These are phyloP conservation scores for Porpolomopsis calyptriformis DNA, from an alignment of 768 basidiomycete species.

Conservation along the genomic window DNA sequence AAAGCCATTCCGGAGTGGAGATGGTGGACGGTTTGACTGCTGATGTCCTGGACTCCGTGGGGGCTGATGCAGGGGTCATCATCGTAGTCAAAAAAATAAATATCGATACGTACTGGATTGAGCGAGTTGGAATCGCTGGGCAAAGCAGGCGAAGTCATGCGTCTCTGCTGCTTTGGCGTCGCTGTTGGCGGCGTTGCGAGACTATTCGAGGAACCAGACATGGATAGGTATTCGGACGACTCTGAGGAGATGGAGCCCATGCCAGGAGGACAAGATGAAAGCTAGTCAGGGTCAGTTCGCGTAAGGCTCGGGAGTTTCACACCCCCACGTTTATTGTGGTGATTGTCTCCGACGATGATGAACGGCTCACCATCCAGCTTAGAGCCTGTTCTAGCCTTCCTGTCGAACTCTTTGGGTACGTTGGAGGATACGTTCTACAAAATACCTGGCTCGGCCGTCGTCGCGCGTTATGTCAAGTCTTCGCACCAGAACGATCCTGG, in stretches of 20 bases:
- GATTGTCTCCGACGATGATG: background rate
- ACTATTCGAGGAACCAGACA: background rate
- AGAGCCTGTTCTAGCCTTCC: slow-evolving; percentile 48
- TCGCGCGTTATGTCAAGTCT: slow-evolving; percentile 85
- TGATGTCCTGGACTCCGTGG: slow-evolving; percentile 10
- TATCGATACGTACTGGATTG: background rate
- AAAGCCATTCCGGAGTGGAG: slow-evolving; percentile 60
- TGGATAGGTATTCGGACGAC: background rate
- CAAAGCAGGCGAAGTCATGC: slow-evolving; percentile 26
- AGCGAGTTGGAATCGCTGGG: background rate
- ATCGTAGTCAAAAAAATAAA: background rate
- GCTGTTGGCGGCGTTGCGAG: slow-evolving; percentile 9
- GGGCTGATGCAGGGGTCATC: background rate
- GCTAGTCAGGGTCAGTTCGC: too few species aligned
- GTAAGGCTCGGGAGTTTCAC: too few species aligned
- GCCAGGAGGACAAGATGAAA: background rate
- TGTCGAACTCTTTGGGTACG: slow-evolving; percentile 50
- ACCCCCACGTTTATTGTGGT: too few species aligned
- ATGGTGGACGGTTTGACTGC: slow-evolving; percentile 46
- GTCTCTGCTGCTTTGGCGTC: slow-evolving; percentile 17
- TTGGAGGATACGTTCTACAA: slow-evolving; percentile 60
- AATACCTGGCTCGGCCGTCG: slow-evolving; percentile 71
- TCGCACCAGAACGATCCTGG: slow-evolving; percentile 96
- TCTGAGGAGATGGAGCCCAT: background rate
- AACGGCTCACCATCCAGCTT: slow-evolving; percentile 21